Evolutionary conservation across 2,329 filamentous ascomycete species (phyloP), one percentile per base, ranked within the genome.

Genomic region (Alternaria angustiovoidea): DNA sequence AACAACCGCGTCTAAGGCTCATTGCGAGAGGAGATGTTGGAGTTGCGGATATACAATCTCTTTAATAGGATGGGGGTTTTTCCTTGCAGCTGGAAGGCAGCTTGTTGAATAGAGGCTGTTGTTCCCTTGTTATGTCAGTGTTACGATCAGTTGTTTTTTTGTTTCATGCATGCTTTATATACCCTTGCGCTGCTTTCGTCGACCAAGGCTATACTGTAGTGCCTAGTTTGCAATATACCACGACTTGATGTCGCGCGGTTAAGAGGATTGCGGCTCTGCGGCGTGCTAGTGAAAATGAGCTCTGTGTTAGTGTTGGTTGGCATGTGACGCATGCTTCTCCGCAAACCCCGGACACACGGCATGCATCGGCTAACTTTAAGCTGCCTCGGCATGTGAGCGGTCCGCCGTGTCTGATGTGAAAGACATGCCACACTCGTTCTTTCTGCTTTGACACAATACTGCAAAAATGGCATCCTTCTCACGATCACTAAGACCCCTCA

Each of bases 401-500:
- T 20, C 46, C 47, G 43, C 42, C 46, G 20, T 18, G 32, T 36
- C 26, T 44, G 39, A 43, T 12, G 12, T 46, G 20, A 20, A 51
- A 16, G 20, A 34, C 34, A 54, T 51, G n/a, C 20, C 46, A 28
- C 47, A 28, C 20, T 52, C 16, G 34, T 20, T 54, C 41, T 24
- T 16, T 20, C 18, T 39, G 44, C 18, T 22, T 42, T 51, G 34
- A 41, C 20, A 18, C 38, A 60, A 24, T 46, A 28, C 16, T 42
- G 8, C 34, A 61, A 34, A 39, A 64, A 76, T 78, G 74, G 69
- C 75, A 16, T 75, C 75, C 3, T 67, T 78, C 9, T 64, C 74
- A 54, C 71, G 66, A 64, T 67, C 70, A 51, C 57, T 78, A 41
- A 54, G 74, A 58, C 75, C 75, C 30, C 66, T 77, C 58, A 64